Conservation (phyloP, 2,329 filamentous ascomycete species). For the Diaporthe sp. region DNA sequence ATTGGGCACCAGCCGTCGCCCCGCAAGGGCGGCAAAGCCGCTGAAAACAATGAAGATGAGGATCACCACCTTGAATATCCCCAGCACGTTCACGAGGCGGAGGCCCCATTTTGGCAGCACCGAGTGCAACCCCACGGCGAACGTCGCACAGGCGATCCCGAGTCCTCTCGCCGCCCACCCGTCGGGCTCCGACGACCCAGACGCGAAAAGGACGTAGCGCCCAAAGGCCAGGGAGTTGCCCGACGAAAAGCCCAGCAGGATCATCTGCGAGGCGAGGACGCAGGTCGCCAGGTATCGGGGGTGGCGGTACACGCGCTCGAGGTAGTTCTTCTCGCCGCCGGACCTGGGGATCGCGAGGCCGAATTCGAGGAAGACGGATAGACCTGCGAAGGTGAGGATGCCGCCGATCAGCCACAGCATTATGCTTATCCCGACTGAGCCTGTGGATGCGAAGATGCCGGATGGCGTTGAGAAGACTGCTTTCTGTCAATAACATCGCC, state of each 20-base stretch:
- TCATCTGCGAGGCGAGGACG: conserved; percentile 69
- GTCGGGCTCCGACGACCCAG: conserved; percentile 57
- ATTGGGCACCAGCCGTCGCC: conserved; percentile 57
- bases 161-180: conserved; percentile 69
- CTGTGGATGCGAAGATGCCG: conserved; percentile 61
- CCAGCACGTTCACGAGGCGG: conserved; percentile 67
- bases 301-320: conserved; percentile 69
- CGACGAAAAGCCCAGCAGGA: conserved; percentile 69
- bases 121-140: conserved; percentile 63
- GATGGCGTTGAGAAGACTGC: conserved; percentile 64
- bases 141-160: conserved; percentile 63
- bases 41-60: conserved; percentile 71
- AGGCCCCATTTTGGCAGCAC: conserved; percentile 67
- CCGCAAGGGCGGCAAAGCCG: conserved; percentile 66
- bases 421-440: conserved; percentile 59
- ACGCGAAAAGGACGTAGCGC: conserved; percentile 66
- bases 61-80: conserved; percentile 69
- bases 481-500: background rate
- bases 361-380: conserved; percentile 72
- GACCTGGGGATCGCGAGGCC: conserved; percentile 70
- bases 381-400: conserved; percentile 66
- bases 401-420: conserved; percentile 52
- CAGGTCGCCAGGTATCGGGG: conserved; percentile 70
- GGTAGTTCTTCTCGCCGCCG: conserved; percentile 74
- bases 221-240: conserved; percentile 69